Conservation (phyloP, 768 basidiomycete genomes). For the Auriscalpium vulgare region DNA sequence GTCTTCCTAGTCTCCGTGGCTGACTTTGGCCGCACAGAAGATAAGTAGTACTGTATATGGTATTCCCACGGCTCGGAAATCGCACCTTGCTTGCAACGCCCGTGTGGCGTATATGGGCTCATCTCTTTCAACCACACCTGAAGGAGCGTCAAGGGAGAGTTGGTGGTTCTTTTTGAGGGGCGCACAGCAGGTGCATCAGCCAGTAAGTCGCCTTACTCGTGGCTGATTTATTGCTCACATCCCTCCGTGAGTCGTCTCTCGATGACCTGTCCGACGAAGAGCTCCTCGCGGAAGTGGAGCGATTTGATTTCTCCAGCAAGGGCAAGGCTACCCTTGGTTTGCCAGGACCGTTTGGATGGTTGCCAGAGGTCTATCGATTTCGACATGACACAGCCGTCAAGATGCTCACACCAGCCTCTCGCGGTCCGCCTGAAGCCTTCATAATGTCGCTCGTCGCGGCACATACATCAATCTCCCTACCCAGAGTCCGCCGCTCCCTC, state of each 20-base stretch:
- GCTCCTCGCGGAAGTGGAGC: not conserved
- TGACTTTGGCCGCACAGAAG: too few species aligned
- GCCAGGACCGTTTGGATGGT: not conserved
- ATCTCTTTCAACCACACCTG: too few species aligned
- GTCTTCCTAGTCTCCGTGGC: too few species aligned
- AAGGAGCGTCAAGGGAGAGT: too few species aligned
- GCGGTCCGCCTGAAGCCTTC: conserved; percentile 10
- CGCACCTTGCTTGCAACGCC: too few species aligned
- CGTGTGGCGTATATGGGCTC: too few species aligned
- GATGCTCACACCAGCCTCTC: not conserved
- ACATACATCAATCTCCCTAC: conserved; percentile 16
- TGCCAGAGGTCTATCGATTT: not conserved
- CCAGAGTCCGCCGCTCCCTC: conserved; percentile 19
- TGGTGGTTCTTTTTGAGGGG: too few species aligned
- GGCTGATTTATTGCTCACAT: too few species aligned
- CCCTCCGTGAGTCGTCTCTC: not conserved
- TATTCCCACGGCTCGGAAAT: too few species aligned
- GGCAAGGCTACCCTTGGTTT: not conserved
- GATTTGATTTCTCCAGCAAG: not conserved
- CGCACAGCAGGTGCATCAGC: too few species aligned
- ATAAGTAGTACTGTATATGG: too few species aligned
- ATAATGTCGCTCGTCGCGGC: conserved; percentile 19
- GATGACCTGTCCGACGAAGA: not conserved
- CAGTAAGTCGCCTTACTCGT: too few species aligned
- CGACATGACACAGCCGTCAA: not conserved